Evolutionary conservation across 768 basidiomycete genomes (phyloP), one percentile per base, ranked within the genome.

Genomic region (Rhodotorula taiwanensis): DNA sequence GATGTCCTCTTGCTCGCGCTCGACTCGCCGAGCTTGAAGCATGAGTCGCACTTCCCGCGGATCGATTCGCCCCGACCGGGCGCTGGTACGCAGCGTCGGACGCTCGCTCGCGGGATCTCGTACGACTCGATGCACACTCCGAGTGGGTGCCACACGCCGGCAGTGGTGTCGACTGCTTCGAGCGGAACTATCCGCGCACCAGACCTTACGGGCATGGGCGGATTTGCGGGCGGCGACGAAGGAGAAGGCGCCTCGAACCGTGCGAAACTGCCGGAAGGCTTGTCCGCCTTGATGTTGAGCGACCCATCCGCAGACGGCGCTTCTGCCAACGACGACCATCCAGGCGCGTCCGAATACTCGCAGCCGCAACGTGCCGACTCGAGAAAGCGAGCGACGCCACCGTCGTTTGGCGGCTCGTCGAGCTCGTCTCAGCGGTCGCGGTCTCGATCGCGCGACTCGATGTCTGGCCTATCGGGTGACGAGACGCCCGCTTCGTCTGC

Each of bases 41-140:
- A 44, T 1, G 36, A 16, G 18, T 30, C 34, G 11, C 5, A 30
- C 4, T 15, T 58, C 16, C 27, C 33, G 9, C 14, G 39, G 15
- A 56, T 61, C 16, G 21, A 55, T 2, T 57, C 62, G 31, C 44
- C 58, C 62, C 62, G 8, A 64, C n/a, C n/a, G n/a, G n/a, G n/a
- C 53, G 51, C 34, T 68, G 31, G 48, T 45, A 51, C 55, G 62
- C 39, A 68, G 63, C 42, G 31, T 43, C 31, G 66, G 16, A 20
- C 14, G 6, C 42, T 44, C 16, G 14, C 27, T 15, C 25, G 21
- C n/a, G 34, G 13, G 20, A 20, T 20, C 16, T 53, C 52, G 27
- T 4, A 16, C 39, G 43, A 45, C 8, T 45, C 55, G 16, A 30
- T 45, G 7, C 31, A 31, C 3, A 45, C 27, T 0, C 1, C 28